Evolutionary conservation across 1,284 basidiomycete genomes (phyloP).

Genomic region (Cutaneotrichosporon spelunceum): DNA sequence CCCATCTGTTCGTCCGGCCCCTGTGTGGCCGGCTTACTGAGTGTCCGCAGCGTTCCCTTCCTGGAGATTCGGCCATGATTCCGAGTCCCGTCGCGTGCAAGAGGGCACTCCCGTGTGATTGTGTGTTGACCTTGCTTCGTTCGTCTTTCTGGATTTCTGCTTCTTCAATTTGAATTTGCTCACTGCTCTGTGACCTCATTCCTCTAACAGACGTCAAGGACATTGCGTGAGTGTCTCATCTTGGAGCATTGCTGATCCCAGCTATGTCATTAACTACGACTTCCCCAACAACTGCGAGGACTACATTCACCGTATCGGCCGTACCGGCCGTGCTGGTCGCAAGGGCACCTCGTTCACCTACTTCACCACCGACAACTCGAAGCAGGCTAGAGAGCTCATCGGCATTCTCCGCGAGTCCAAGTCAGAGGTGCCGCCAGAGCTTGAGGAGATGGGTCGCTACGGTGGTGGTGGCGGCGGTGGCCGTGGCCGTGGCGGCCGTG

Average conservation of each 20-base stretch:
- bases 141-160: constrained; percentile 12
- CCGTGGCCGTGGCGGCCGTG: constrained; percentile 51
- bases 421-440: constrained; percentile 77
- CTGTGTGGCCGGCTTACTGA: constrained; percentile 3
- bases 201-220: constrained; percentile 48
- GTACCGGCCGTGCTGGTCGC: constrained; percentile 59
- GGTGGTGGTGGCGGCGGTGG: constrained; percentile 60
- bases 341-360: constrained; percentile 82
- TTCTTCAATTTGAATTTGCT: constrained; percentile 24
- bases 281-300: constrained; percentile 72
- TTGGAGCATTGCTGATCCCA: constrained; percentile 20
- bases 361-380: constrained; percentile 92
- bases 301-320: constrained; percentile 58
- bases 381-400: constrained; percentile 87
- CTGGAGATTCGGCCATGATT: constrained; percentile 11
- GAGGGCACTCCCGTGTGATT: constrained; percentile 23
- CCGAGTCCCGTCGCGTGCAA: constrained; percentile 23
- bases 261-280: constrained; percentile 67
- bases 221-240: constrained; percentile 30
- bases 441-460: constrained; percentile 90
- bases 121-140: constrained; percentile 22
- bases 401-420: constrained; percentile 87
- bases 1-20: constrained; percentile 6
- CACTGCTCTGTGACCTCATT: constrained; percentile 20
- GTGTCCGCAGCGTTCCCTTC: constrained; percentile 10